Evolutionary conservation across 2,329 filamentous ascomycete species (phyloP).

Genomic region (Aspergillus costaricaensis): DNA sequence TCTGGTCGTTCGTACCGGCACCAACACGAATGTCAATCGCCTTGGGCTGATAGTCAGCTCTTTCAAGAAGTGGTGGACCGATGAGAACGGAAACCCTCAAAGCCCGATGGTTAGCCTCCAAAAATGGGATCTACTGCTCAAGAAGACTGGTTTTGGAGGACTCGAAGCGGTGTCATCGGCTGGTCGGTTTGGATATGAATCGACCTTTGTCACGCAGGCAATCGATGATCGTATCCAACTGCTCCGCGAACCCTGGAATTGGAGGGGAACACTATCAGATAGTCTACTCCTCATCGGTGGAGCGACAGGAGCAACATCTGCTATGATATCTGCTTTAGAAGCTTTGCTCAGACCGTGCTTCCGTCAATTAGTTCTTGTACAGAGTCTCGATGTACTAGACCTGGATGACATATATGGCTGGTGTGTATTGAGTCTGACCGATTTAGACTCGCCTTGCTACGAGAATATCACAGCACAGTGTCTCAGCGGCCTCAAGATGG

Average conservation of each 20-base stretch:
- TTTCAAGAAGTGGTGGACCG: background rate
- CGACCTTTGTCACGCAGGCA: slow-evolving; percentile 7
- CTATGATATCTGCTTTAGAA: background rate
- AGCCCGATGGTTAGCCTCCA: background rate
- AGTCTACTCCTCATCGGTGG: background rate
- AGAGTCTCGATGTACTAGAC: background rate
- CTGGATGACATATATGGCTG: background rate
- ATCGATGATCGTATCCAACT: background rate
- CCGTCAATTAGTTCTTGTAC: background rate
- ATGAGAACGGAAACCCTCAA: background rate
- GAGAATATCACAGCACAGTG: background rate
- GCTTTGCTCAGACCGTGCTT: background rate
- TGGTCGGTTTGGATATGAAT: background rate
- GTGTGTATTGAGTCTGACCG: background rate
- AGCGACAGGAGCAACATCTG: background rate
- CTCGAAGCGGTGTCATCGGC: background rate
- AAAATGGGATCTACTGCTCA: slow-evolving; percentile 3
- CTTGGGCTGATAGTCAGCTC: background rate
- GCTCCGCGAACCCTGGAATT: background rate
- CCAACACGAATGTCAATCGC: background rate
- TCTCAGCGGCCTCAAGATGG: background rate
- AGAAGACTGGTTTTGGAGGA: slow-evolving; percentile 1
- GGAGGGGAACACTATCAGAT: too few relatives aligned
- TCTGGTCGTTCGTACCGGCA: background rate
- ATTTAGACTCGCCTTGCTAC: slow-evolving; percentile 1